Base-by-base conservation (phyloP, 805 yeast species). In the Kuraishia floccosa region DNA sequence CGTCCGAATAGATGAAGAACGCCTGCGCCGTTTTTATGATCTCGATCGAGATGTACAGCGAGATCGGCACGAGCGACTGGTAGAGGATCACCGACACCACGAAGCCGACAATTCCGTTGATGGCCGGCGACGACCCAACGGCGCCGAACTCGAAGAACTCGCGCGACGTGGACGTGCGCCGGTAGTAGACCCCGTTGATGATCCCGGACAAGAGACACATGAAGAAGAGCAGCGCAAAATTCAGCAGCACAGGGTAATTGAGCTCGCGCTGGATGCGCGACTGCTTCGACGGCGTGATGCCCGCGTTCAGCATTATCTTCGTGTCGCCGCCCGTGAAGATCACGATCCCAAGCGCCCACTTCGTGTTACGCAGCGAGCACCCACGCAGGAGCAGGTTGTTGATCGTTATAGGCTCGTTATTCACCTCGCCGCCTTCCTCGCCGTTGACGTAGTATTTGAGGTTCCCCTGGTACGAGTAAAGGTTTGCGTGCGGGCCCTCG, bases 1-100 rank as follows among this genome's bases (percentile, higher is more conserved):
- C 72, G 53, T 82, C 93, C 3, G 84, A 76, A 44, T 74, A 78
- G 33, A 82, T 82, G 59, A 82, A 82, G 39, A 64, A 79, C 0
- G 89, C 89, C 47, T 82, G 93, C 0, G 81, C 77, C 0, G 91
- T 77, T 48, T 81, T 81, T 49, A 82, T 76, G 43, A 82, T 78
- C 58, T 82, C 93, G 41, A 82, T 71, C 35, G 91, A 76, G 38
- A 82, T 79, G 52, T 82, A 82, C 38, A 82, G 61, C 0, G 93
- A 82, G 39, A 82, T 82, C 1, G 94, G 94, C 33, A 82, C 86
- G 58, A 82, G 62, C 0, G 87, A 73, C 53, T 78, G 87, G 49
- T 79, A 82, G 24, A 82, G 58, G 40, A 80, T 82, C 36, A 82
- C 60, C 3, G 85, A 77, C 18, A 81, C 91, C 49, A 80, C 80